Evolutionary conservation across 2,329 filamentous ascomycete genomes (phyloP), one percentile per base, ranked within the genome.

Genomic region (Claviceps purpurea): DNA sequence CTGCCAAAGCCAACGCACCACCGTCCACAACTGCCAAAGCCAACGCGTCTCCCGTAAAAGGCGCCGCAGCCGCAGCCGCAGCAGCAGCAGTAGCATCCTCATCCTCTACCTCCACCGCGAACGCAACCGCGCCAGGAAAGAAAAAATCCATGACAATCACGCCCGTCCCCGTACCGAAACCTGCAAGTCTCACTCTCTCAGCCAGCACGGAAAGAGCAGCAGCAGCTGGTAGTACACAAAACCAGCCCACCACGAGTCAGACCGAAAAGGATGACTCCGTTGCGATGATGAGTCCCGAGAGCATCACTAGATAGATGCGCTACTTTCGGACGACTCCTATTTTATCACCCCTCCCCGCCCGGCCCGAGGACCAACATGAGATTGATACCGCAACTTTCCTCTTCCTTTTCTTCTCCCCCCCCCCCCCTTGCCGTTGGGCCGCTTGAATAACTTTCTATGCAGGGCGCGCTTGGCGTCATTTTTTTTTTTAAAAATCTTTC

Each of bases 271-370:
- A 82, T 52, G 80, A 81, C 50, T 77, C 74, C 18, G 80, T 81
- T 37, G 84, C 84, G 20, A 89, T 91, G 81, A 89, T 91, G 75
- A 93, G 87, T 63, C 88, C 88, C 4, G 83, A 91, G 69, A 89
- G 87, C 65, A 81, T 88, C 58, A 76, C 77, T 52, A 66, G 71
- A 62, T 70, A 30, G 45, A 50, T n/a, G 20, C 30, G 30, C 30
- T 11, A 34, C 10, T 11, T 10, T 34, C 30, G 30, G 11, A 34
- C 10, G 30, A 34, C 30, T 34, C 30, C 30, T 34, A 10, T 34
- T 11, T 11, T 11, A 11, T 34, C 30, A 34, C 30, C 11, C 11
- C 20, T 26, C 18, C 6, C 37, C 13, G 13, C 20, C 24, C 2
- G 6, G 11, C 41, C 13, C 22, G 20, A 20, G 24, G 24, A 43